A percentile compares a stretch with the other conserved stretches of the same genome.
Evolutionary conservation across 805 yeast genomes (phyloP).

Genomic region (Schwanniomyces pseudopolymorphus): DNA sequence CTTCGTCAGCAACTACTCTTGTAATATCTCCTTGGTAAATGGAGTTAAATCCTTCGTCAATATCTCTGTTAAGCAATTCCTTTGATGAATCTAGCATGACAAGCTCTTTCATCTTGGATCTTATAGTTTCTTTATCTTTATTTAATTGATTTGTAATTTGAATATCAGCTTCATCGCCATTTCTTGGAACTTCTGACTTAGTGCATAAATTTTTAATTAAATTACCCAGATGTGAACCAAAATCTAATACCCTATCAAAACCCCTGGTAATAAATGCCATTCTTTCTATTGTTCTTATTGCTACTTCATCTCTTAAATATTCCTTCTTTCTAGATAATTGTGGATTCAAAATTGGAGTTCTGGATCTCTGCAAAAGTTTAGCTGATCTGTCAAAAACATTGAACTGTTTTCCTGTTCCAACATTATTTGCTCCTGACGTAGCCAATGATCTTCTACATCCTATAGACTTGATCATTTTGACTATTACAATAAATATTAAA

Average conservation of each 20-base stretch:
- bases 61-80: constrained; percentile 53
- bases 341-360: constrained; percentile 47
- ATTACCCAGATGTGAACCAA: constrained; percentile 75
- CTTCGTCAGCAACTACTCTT: constrained; percentile 68
- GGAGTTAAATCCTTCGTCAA: constrained; percentile 37
- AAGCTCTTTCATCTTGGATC: constrained; percentile 50
- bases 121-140: constrained; percentile 54
- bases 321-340: constrained; percentile 57
- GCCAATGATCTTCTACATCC: constrained; percentile 19
- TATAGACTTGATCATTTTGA: constrained; percentile 5
- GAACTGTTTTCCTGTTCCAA: constrained; percentile 19
- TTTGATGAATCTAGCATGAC: constrained; percentile 67
- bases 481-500: not conserved
- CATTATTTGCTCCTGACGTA: constrained; percentile 21
- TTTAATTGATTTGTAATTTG: constrained; percentile 43
- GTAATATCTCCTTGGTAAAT: constrained; percentile 44
- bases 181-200: constrained; percentile 20
- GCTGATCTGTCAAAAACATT: constrained; percentile 59
- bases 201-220: constrained; percentile 43
- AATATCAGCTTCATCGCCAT: constrained; percentile 34
- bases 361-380: constrained; percentile 60
- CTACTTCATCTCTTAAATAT: constrained; percentile 73
- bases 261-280: constrained; percentile 68
- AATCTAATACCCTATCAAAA: constrained; percentile 61
- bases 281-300: constrained; percentile 70